Conservation (phyloP, 2,329 filamentous ascomycete genomes). For the Cercospora brassicicola region DNA sequence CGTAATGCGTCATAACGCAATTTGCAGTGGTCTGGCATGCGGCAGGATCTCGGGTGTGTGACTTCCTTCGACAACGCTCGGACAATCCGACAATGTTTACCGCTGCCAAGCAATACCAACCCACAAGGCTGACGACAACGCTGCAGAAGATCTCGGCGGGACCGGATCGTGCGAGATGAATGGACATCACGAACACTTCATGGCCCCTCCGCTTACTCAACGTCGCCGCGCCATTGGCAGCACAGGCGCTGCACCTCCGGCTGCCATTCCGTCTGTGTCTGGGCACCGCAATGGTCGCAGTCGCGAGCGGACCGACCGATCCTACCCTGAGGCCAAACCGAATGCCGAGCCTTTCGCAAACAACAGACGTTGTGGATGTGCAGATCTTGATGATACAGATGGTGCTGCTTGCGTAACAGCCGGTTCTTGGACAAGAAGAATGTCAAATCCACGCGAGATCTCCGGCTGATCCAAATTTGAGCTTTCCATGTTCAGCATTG, state of each 20-base stretch:
- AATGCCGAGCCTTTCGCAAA: neutral
- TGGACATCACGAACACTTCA: neutral
- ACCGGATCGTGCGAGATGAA: neutral
- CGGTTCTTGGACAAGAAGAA: neutral
- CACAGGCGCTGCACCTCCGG: neutral
- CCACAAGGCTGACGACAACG: constrained; percentile 7
- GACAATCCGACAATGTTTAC: neutral
- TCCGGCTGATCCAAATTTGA: neutral
- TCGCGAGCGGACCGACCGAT: neutral
- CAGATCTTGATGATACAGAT: neutral
- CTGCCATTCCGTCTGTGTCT: neutral
- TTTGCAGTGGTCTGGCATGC: neutral
- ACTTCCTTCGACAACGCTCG: neutral
- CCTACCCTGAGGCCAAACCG: neutral
- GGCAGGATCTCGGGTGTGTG: constrained; percentile 1
- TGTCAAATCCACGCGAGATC: neutral
- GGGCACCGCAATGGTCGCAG: neutral
- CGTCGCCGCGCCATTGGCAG: neutral
- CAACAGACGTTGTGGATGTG: neutral
- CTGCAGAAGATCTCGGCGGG: constrained; percentile 5
- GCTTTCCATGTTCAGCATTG: neutral
- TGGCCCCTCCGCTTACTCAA: neutral
- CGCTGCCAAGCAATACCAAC: constrained; percentile 1
- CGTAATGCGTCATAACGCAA: neutral
- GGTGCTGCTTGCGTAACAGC: neutral